Evolutionary conservation across 768 basidiomycete species (phyloP).

Genomic region (Russula olivacea): DNA sequence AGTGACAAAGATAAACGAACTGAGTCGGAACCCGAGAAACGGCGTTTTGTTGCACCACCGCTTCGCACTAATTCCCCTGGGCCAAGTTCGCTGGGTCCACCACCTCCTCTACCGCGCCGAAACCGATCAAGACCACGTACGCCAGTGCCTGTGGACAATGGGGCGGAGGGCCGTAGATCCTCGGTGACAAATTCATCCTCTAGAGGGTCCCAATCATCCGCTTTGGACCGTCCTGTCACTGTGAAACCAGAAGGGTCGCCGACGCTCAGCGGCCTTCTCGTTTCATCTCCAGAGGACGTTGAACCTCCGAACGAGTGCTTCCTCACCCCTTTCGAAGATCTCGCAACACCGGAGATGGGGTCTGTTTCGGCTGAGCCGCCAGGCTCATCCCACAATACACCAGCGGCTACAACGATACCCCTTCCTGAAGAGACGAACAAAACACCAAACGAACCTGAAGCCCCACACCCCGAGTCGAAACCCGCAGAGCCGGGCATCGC

Average conservation of each 20-base stretch:
- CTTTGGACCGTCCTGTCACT: not conserved
- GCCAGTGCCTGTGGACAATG: not conserved
- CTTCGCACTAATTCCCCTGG: conserved; percentile 7
- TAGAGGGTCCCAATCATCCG: conserved; percentile 1
- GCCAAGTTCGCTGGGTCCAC: conserved; percentile 19
- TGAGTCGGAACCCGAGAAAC: conserved; percentile 29
- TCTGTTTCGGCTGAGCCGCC: conserved; percentile 26
- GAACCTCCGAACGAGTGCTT: conserved; percentile 5
- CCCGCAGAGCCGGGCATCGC: not conserved
- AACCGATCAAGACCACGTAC: conserved; percentile 15
- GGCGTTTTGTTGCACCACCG: conserved; percentile 25
- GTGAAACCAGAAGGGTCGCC: conserved; percentile 11
- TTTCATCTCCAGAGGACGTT: conserved; percentile 8
- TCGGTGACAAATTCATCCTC: conserved; percentile 1
- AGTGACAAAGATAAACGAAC: conserved; percentile 36
- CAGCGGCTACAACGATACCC: conserved; percentile 18
- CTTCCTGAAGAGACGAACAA: conserved; percentile 6
- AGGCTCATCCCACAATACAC: conserved; percentile 29
- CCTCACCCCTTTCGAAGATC: conserved; percentile 19
- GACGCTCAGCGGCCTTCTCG: conserved; percentile 17
- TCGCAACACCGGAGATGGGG: not conserved
- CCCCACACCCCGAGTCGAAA: not conserved
- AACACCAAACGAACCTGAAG: not conserved
- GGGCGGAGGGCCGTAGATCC: not conserved
- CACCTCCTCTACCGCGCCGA: conserved; percentile 23